Evolutionary conservation across 1,284 basidiomycete genomes (phyloP).

Genomic region (Pascua guehoae): DNA sequence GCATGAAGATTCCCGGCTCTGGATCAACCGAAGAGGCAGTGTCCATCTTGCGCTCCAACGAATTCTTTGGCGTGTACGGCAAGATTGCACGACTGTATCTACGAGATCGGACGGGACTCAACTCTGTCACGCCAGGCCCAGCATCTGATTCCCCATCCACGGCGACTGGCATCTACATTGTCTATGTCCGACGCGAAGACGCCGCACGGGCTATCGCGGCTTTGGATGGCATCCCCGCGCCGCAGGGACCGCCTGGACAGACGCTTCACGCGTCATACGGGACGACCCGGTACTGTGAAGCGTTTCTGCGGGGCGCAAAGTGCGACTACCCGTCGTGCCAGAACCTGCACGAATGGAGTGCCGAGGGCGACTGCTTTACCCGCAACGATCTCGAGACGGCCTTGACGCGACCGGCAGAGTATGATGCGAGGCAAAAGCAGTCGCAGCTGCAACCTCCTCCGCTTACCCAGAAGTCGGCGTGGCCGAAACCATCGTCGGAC

Average conservation of each 20-base stretch:
- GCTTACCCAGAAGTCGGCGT: constrained; percentile 29
- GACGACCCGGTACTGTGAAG: constrained; percentile 97
- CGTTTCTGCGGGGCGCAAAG: constrained; percentile 79
- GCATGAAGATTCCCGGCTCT: constrained; percentile 69
- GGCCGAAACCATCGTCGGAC: constrained; percentile 38
- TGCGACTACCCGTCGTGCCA: constrained; percentile 75
- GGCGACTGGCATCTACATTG: constrained; percentile 88
- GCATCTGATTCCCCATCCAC: constrained; percentile 50
- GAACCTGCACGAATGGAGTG: constrained; percentile 96
- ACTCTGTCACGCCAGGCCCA: constrained; percentile 53
- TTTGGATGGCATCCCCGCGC: constrained; percentile 84
- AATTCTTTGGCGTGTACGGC: constrained; percentile 98
- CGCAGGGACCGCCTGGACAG: constrained; percentile 67
- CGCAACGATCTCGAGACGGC: constrained; percentile 86
- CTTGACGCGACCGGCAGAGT: constrained; percentile 49
- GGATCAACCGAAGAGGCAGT: constrained; percentile 88
- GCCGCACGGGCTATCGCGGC: constrained; percentile 88
- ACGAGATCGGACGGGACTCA: constrained; percentile 67
- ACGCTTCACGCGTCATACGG: constrained; percentile 91
- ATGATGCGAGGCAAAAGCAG: constrained; percentile 44
- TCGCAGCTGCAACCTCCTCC: constrained; percentile 29
- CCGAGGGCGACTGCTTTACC: constrained; percentile 94
- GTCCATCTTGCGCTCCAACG: constrained; percentile 86
- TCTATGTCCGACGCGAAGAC: constrained; percentile 91
- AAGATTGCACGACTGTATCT: constrained; percentile 95